Percentiles rank a stretch among this genome's conserved stretches.
These are phyloP conservation scores for Candida dendrica DNA, from an alignment of 805 yeast species.

Conservation along the genomic window DNA sequence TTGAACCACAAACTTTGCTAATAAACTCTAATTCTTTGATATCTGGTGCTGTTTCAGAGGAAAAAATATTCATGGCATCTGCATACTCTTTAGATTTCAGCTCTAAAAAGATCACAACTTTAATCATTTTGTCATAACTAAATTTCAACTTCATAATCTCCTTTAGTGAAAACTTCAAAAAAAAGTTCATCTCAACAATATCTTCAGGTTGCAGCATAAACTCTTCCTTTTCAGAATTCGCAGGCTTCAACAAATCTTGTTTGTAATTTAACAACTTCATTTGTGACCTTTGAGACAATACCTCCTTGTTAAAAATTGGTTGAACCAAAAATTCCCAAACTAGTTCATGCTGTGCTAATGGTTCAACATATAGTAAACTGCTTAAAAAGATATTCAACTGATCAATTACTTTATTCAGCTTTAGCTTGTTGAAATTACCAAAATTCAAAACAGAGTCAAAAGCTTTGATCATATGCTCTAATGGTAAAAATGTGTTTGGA, in stretches of 20 bases:
- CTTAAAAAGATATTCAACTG: slow-evolving; percentile 42
- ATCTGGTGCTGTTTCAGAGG: neutral
- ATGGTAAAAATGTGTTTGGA: slow-evolving; percentile 27
- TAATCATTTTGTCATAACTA: slow-evolving; percentile 28
- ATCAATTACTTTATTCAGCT: slow-evolving; percentile 40
- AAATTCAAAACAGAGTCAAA: slow-evolving; percentile 16
- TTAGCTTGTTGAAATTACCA: slow-evolving; percentile 32
- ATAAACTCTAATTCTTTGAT: slow-evolving; percentile 15
- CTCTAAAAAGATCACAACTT: slow-evolving; percentile 24
- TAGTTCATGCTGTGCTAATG: slow-evolving; percentile 27
- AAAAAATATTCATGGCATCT: slow-evolving; percentile 10
- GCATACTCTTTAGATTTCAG: slow-evolving; percentile 13
- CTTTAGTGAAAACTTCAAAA: slow-evolving; percentile 36
- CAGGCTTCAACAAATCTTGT: slow-evolving; percentile 18
- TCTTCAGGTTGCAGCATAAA: slow-evolving; percentile 25
- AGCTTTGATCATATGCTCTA: slow-evolving; percentile 14
- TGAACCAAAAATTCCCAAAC: slow-evolving; percentile 35
- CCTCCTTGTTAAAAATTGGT: slow-evolving; percentile 24
- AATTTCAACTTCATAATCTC: slow-evolving; percentile 31
- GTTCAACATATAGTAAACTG: slow-evolving; percentile 32
- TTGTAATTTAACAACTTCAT: slow-evolving; percentile 17
- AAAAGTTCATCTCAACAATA: slow-evolving; percentile 39
- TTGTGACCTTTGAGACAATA: slow-evolving; percentile 26
- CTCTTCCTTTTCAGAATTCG: neutral
- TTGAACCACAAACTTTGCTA: slow-evolving; percentile 5